Percentiles rank a stretch among this genome's conserved stretches.
Conservation (phyloP, 805 yeast genomes). For the Saccharomyces mikatae region DNA sequence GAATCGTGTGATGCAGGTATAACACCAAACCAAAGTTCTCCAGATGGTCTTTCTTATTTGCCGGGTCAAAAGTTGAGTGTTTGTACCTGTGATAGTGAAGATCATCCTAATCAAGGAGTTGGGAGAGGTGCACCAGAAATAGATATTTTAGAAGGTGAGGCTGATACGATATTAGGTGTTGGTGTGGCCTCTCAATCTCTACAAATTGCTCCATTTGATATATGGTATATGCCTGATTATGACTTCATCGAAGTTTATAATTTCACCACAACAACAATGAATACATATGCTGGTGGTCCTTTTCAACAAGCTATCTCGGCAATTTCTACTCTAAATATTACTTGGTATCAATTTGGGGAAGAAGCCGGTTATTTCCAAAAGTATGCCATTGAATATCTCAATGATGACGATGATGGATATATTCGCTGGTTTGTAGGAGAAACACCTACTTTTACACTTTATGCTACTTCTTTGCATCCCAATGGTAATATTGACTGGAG, state of each 20-base stretch:
- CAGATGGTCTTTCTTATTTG: slow-evolving; percentile 80
- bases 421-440: slow-evolving; percentile 82
- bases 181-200: slow-evolving; percentile 87
- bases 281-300: slow-evolving; percentile 87
- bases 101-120: slow-evolving; percentile 78
- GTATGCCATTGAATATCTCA: slow-evolving; percentile 69
- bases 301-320: slow-evolving; percentile 89
- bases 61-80: slow-evolving; percentile 74
- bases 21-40: slow-evolving; percentile 84
- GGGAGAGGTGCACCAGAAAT: slow-evolving; percentile 97
- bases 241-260: slow-evolving; percentile 69
- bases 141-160: slow-evolving; percentile 83
- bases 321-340: slow-evolving; percentile 63
- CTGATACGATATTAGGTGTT: slow-evolving; percentile 42
- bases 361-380: slow-evolving; percentile 51
- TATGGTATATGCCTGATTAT: slow-evolving; percentile 91
- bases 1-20: slow-evolving; percentile 88
- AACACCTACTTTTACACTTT: slow-evolving; percentile 63
- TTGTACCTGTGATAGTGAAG: slow-evolving; percentile 77
- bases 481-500: slow-evolving; percentile 88
- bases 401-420: slow-evolving; percentile 65
- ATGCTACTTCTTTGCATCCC: slow-evolving; percentile 72
- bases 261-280: slow-evolving; percentile 63
- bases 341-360: slow-evolving; percentile 72
- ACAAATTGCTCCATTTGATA: slow-evolving; percentile 89